A percentile compares a stretch with the other conserved stretches of the same genome.
Evolutionary conservation across 495 filamentous ascomycete species (phyloP).

Genomic region (Penicillium canariense): DNA sequence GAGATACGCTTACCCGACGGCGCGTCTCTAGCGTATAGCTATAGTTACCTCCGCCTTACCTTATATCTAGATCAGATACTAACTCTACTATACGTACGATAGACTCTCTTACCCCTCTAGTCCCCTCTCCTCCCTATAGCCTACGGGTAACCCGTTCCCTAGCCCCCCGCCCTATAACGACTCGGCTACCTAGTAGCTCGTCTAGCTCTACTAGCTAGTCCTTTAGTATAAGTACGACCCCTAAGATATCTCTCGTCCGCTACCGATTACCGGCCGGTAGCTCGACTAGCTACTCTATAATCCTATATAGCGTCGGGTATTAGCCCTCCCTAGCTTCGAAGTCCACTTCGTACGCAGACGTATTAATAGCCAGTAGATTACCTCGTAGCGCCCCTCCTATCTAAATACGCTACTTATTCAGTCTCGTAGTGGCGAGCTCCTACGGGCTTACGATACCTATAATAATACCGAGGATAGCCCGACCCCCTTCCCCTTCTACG

Average conservation of each 20-base stretch:
- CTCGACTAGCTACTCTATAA: background rate
- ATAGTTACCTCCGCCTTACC: no score
- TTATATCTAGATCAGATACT: no score
- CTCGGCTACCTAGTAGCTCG: background rate
- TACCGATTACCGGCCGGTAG: background rate
- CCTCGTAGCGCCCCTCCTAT: background rate
- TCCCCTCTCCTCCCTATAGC: no score
- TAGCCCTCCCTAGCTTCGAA: background rate
- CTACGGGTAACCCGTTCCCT: no score
- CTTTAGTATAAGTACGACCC: background rate
- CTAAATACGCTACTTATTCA: background rate
- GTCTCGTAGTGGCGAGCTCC: background rate
- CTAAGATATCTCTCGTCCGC: background rate
- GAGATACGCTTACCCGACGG: no score
- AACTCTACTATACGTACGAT: no score
- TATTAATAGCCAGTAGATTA: background rate
- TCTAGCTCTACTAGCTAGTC: background rate
- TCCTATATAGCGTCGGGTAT: background rate
- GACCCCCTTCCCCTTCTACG: background rate
- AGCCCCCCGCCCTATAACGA: background rate
- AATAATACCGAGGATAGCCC: background rate
- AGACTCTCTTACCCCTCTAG: no score
- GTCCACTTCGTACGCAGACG: background rate
- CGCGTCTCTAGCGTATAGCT: no score
- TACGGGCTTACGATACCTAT: background rate